Conservation (phyloP, 2,329 filamentous ascomycete species). For the Xylaria sp. region DNA sequence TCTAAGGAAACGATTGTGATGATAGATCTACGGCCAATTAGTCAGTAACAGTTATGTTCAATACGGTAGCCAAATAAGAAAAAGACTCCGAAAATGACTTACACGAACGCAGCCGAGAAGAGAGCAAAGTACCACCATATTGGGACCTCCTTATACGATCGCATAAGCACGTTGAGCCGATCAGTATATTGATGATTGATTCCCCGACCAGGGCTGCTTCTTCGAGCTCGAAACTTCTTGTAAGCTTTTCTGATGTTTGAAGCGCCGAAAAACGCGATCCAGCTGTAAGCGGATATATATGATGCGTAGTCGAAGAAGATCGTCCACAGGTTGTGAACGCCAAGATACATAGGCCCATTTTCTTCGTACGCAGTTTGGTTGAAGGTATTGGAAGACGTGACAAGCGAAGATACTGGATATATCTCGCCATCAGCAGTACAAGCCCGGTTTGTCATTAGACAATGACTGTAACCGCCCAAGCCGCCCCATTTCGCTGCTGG, state of each 20-base stretch:
- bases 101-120: conserved; percentile 59
- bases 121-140: conserved; percentile 66
- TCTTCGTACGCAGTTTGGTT: conserved; percentile 60
- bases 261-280: conserved; percentile 67
- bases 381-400: conserved; percentile 57
- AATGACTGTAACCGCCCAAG: conserved; percentile 61
- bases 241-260: conserved; percentile 58
- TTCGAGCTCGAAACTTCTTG: conserved; percentile 55
- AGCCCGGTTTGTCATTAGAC: conserved; percentile 68
- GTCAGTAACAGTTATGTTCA: not conserved
- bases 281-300: conserved; percentile 66
- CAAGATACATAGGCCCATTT: conserved; percentile 66
- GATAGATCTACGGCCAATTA: conserved; percentile 43
- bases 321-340: conserved; percentile 66
- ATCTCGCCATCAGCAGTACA: conserved; percentile 60
- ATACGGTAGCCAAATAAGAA: not conserved
- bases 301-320: conserved; percentile 71
- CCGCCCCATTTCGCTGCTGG: conserved; percentile 68
- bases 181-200: conserved; percentile 68
- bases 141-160: conserved; percentile 67
- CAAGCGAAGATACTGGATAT: conserved; percentile 56
- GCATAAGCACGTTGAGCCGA: conserved; percentile 67
- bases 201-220: conserved; percentile 44
- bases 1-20: conserved; percentile 62
- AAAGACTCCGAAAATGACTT: not conserved